Evolutionary conservation across 2,329 filamentous ascomycete species (phyloP).

Genomic region (Drechslerella stenobrocha): DNA sequence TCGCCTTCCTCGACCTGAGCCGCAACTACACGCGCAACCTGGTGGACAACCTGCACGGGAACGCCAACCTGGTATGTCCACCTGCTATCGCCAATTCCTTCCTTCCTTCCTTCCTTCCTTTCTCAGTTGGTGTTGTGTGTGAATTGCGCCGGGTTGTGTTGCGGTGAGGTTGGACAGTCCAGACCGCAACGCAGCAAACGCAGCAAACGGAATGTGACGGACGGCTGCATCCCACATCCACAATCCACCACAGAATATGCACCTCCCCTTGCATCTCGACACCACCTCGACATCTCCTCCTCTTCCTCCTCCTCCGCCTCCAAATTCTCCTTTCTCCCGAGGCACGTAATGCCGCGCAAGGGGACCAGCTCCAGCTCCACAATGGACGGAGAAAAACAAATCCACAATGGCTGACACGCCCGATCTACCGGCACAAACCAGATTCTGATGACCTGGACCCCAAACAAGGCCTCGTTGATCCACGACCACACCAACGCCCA

Average conservation of each 20-base stretch:
- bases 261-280: not conserved
- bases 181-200: slow-evolving; percentile 35
- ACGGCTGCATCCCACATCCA: slow-evolving; percentile 23
- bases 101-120: not conserved
- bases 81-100: not conserved
- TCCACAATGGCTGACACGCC: too few species aligned
- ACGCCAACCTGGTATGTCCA: slow-evolving; percentile 63
- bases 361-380: too few species aligned
- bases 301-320: too few species aligned
- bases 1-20: slow-evolving; percentile 61
- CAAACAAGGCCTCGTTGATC: slow-evolving; percentile 63
- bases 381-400: too few species aligned
- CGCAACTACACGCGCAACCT: slow-evolving; percentile 67
- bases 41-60: slow-evolving; percentile 68
- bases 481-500: slow-evolving; percentile 67
- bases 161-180: slow-evolving; percentile 34
- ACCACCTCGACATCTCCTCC: not conserved
- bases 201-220: slow-evolving; percentile 17
- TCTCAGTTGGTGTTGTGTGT: slow-evolving; percentile 23
- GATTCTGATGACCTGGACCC: slow-evolving; percentile 65
- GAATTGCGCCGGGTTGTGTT: slow-evolving; percentile 19
- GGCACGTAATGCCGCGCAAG: slow-evolving; percentile 1
- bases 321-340: not conserved
- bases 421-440: too few species aligned
- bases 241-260: too few species aligned